Evolutionary conservation across 2,329 filamentous ascomycete genomes (phyloP).

Genomic region (Cercospora janseana): DNA sequence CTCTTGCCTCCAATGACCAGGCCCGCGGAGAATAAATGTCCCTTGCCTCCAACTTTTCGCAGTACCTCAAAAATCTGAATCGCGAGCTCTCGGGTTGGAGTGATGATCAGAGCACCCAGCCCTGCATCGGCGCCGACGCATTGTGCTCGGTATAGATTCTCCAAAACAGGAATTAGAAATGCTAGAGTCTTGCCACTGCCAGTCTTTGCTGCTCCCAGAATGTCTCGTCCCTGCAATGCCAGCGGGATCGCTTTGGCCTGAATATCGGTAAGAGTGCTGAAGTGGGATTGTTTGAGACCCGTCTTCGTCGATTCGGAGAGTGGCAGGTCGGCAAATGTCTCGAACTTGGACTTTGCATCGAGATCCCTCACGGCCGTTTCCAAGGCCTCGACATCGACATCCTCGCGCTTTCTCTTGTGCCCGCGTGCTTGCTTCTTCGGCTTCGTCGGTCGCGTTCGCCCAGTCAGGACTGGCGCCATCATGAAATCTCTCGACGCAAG

Average conservation of each 20-base stretch:
- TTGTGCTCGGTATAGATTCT: slow-evolving; percentile 83
- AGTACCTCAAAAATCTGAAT: slow-evolving; percentile 97
- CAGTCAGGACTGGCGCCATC: slow-evolving; percentile 40
- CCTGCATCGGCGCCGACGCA: slow-evolving; percentile 86
- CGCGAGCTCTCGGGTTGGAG: slow-evolving; percentile 89
- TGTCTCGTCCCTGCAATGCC: slow-evolving; percentile 79
- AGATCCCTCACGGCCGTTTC: slow-evolving; percentile 45
- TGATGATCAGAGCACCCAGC: slow-evolving; percentile 86
- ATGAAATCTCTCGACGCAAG: background rate
- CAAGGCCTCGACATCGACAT: slow-evolving; percentile 27
- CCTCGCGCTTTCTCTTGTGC: slow-evolving; percentile 29
- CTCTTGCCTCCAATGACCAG: slow-evolving; percentile 92
- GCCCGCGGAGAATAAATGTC: slow-evolving; percentile 85
- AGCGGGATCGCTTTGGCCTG: slow-evolving; percentile 86
- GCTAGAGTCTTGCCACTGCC: slow-evolving; percentile 94
- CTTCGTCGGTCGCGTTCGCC: slow-evolving; percentile 51
- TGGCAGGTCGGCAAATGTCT: slow-evolving; percentile 78
- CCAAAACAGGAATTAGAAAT: slow-evolving; percentile 86
- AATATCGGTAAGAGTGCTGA: slow-evolving; percentile 85
- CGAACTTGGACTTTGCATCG: slow-evolving; percentile 61
- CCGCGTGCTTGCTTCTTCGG: slow-evolving; percentile 52
- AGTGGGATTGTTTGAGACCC: slow-evolving; percentile 83
- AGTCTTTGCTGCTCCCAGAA: slow-evolving; percentile 92
- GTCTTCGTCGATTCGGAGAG: slow-evolving; percentile 75
- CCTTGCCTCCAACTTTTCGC: slow-evolving; percentile 79